Base-by-base conservation (phyloP, 1,139 yeast genomes). In the Geotrichum bryndzae region DNA sequence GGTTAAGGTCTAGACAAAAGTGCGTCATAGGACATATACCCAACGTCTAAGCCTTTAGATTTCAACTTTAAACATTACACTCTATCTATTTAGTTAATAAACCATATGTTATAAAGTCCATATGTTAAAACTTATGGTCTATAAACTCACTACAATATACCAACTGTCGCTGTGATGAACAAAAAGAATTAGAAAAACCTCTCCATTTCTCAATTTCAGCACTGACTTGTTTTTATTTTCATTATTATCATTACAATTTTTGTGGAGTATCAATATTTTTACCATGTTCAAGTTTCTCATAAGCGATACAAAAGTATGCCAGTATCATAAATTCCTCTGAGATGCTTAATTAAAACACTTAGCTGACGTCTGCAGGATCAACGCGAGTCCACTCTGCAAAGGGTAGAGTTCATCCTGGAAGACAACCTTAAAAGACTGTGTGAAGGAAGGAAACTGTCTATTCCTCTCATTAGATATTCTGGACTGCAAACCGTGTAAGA, bases 221-320 rank as follows among this genome's bases (percentile, higher is more conserved):
- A n/a, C 22, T 7, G 18, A 3, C n/a, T n/a, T 15, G 7, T 41
- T 41, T 15, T 41, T 15, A 11, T 29, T 29, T 4, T 29, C 8
- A 7, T 29, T 29, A 7, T 29, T 29, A 8, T 29, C 1, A 5
- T 29, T 7, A 5, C 33, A 6, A 29, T 29, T 29, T 1, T 5
- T 29, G 33, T 1, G 3, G 10, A 41, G 3, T n/a, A 41, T 7
- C 8, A 5, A n/a, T 18, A n/a, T 11, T 18, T 29, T 6, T 5
- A 46, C 1, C 15, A 57, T 57, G 59, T 29, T 52, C 7, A 45
- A n/a, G 5, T n/a, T 57, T 31, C 41, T 57, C 15, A 23, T 13
- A 5, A 48, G 53, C n/a, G 53, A 53, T n/a, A 57, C 53, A 4
- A 45, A 57, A 31, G 59, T 57, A 41, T 15, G 48, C 22, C 8